phyloP scores from a whole-genome alignment of 129 eudicot species.

The Oenanthe sinensis region DNA sequence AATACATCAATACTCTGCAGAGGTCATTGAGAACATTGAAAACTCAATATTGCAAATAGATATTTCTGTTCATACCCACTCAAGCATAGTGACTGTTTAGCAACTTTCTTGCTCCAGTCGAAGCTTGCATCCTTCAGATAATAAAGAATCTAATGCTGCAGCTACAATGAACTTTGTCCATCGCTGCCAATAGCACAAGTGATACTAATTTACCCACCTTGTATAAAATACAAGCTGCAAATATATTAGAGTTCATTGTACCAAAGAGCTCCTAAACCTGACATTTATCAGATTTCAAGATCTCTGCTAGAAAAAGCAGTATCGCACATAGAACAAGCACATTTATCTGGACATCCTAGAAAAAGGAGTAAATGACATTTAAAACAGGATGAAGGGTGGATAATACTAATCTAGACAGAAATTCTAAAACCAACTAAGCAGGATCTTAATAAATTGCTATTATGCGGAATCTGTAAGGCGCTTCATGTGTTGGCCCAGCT shows the following conservation, averaged over 20 bases:
- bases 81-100: slow-evolving; percentile 6
- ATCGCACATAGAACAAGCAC: not conserved
- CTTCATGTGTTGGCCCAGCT: too few species aligned
- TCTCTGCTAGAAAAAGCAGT: not conserved
- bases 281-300: not conserved
- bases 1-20: not conserved
- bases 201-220: slow-evolving; percentile 7
- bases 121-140: slow-evolving; percentile 10
- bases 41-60: slow-evolving; percentile 7
- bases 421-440: not conserved
- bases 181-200: slow-evolving; percentile 11
- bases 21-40: not conserved
- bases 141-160: slow-evolving; percentile 1
- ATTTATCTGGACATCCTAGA: not conserved
- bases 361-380: not conserved
- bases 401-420: not conserved
- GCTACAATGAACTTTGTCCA: slow-evolving; percentile 8
- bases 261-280: not conserved
- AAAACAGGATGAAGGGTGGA: not conserved
- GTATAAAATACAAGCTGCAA: slow-evolving; percentile 3
- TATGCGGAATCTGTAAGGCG: not conserved
- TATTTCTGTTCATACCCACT: slow-evolving; percentile 8
- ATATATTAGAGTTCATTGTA: not conserved
- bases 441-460: not conserved
- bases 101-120: slow-evolving; percentile 14